phyloP scores from a whole-genome alignment of 768 basidiomycete species.

The Ramaria sp. region DNA sequence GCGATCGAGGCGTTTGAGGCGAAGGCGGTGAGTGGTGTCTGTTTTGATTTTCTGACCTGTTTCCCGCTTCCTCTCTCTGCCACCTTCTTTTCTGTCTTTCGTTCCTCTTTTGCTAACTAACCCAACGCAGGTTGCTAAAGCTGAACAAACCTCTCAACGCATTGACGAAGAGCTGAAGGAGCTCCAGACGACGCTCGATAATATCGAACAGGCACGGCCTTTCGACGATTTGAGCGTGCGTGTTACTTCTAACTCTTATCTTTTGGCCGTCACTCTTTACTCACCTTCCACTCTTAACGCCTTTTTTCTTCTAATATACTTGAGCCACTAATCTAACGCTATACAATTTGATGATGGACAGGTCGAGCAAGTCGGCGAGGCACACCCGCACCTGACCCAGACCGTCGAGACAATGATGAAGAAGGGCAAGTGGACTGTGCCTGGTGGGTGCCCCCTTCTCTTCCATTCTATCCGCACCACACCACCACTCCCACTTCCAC shows the following conservation, averaged over 20 bases:
- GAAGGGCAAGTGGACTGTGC: slow-evolving; percentile 98
- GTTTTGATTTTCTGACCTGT: slow-evolving; percentile 2
- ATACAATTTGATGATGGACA: slow-evolving; percentile 19
- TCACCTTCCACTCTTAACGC: neutral
- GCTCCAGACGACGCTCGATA: slow-evolving; percentile 85
- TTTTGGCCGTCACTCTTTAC: neutral
- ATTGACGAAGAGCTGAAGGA: slow-evolving; percentile 86
- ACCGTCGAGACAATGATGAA: slow-evolving; percentile 90
- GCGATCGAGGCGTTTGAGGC: slow-evolving; percentile 95
- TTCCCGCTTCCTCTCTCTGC: neutral
- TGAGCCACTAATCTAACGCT: neutral
- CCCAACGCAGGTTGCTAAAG: slow-evolving; percentile 61
- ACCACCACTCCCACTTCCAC: too few species aligned
- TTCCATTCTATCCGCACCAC: neutral
- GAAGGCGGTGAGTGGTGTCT: slow-evolving; percentile 66
- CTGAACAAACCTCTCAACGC: slow-evolving; percentile 81
- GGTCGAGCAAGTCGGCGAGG: slow-evolving; percentile 83
- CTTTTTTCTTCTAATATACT: neutral
- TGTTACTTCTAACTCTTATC: slow-evolving; percentile 10
- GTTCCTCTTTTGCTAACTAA: neutral
- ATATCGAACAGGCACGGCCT: slow-evolving; percentile 95
- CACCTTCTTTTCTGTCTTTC: neutral
- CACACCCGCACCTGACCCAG: slow-evolving; percentile 86
- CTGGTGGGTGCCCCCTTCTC: slow-evolving; percentile 44
- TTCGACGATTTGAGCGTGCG: slow-evolving; percentile 93